These are phyloP conservation scores for Magnusiomyces paraingens DNA, from an alignment of 1,139 yeast genomes.

Conservation along the genomic window DNA sequence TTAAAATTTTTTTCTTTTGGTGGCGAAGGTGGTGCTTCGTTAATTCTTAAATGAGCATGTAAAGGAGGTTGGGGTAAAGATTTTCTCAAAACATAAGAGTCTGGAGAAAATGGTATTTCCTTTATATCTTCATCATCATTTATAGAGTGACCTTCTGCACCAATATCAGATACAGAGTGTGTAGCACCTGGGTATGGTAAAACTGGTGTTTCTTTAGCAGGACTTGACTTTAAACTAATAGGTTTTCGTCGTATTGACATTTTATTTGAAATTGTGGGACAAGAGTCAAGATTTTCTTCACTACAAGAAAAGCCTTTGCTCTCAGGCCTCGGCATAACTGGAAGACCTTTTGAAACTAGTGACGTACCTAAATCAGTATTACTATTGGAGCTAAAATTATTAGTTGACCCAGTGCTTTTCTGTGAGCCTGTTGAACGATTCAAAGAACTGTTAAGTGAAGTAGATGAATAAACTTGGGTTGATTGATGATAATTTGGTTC, in stretches of 20 bases:
- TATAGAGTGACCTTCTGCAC: constrained; percentile 2
- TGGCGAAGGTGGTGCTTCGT: background rate
- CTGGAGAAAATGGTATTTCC: constrained; percentile 5
- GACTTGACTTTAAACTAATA: background rate
- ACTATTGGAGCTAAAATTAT: background rate
- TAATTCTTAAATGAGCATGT: background rate
- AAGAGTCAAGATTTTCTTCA: no score
- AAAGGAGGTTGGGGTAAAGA: background rate
- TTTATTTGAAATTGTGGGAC: background rate
- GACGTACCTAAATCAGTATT: background rate
- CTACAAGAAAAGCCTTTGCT: no score
- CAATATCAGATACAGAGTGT: constrained; percentile 16
- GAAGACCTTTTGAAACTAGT: background rate
- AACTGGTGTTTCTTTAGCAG: constrained; percentile 17
- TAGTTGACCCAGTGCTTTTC: background rate
- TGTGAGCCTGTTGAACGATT: background rate
- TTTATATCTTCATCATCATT: background rate
- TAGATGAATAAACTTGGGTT: background rate
- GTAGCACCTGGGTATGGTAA: constrained; percentile 18
- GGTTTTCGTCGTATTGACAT: constrained; percentile 6
- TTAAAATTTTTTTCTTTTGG: background rate
- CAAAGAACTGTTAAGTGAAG: background rate
- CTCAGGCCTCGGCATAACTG: background rate
- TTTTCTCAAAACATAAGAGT: constrained; percentile 2
- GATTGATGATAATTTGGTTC: background rate